Percentiles rank a stretch among this genome's conserved stretches.
Conservation (phyloP, 257 asterid genomes). For the Penstemon davidsonii region DNA sequence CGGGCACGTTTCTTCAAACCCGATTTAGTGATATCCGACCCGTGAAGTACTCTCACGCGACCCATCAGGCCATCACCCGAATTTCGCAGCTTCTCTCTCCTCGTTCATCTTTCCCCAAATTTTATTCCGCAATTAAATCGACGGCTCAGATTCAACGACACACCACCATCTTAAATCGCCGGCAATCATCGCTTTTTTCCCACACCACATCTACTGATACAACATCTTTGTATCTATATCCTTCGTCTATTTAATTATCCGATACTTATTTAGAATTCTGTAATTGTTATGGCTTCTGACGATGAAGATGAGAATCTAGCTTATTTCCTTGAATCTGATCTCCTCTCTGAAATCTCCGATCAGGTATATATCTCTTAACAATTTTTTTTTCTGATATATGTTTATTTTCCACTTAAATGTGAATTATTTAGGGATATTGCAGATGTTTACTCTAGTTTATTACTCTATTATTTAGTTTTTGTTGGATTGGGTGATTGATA, state of each 20-base stretch:
- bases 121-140: constrained; percentile 28
- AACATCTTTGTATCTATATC: neutral
- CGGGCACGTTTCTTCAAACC: no score
- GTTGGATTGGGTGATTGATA: no score
- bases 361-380: constrained; percentile 37
- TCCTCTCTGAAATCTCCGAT: constrained; percentile 66
- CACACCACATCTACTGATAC: neutral
- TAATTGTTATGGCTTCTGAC: constrained; percentile 63
- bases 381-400: neutral
- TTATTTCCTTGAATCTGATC: constrained; percentile 80
- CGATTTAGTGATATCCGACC: constrained; percentile 7
- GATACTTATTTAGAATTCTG: neutral
- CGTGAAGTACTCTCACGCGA: neutral
- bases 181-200: constrained; percentile 28
- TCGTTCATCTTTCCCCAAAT: neutral
- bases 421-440: neutral
- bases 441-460: neutral
- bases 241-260: constrained; percentile 10
- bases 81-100: constrained; percentile 19
- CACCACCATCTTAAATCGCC: constrained; percentile 36
- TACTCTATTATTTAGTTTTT: no score
- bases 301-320: constrained; percentile 84
- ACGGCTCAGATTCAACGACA: constrained; percentile 58
- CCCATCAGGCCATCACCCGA: constrained; percentile 7
- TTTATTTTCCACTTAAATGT: neutral